Base-by-base conservation (phyloP, 179 eudicot genomes). In the Sideroxylon spinosum region DNA sequence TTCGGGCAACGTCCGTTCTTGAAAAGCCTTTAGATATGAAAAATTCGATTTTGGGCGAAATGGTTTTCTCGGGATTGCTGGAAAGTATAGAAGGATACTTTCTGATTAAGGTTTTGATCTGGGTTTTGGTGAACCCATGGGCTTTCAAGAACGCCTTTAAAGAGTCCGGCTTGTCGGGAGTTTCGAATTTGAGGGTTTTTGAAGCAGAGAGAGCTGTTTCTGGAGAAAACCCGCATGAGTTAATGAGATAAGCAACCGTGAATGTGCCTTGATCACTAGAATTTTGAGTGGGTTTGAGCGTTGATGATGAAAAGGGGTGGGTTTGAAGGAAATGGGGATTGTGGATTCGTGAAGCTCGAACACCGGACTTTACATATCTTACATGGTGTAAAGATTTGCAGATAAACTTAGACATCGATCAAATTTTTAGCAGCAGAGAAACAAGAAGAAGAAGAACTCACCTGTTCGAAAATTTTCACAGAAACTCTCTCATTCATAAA, bases 181-280 rank as follows among this genome's bases (percentile, higher is more conserved):
- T 37, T 37, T 37, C 44, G 5, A 37, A 37, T 37, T 37, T 37
- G 44, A 37, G 19, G 0, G 14, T 3, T 29, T 70, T 65, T 4
- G 84, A 77, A 2, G 81, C 70, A 17, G 53, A 16, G 25, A 78
- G 7, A 66, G 87, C 85, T 22, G 22, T 55, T 66, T 84, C 66
- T 26, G 61, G 81, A 65, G 85, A 20, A 53, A 86, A 75, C 81
- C 89, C 89, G 61, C 86, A 86, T 52, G 80, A 62, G 7, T 79
- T 78, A 25, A 86, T 25, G 60, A 86, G 78, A 37, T 37, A 37
- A 37, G 44, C 44, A 3, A 37, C 44, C 19, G 78, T 49, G 67
- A 81, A 77, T 6, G 75, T 46, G 57, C 23, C 6, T 69, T 46
- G 28, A 22, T 63, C 65, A 63, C 77, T 22, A 71, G 57, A 2